These are phyloP conservation scores for Metschnikowia henanensis DNA, from an alignment of 805 yeast species.

Conservation along the genomic window DNA sequence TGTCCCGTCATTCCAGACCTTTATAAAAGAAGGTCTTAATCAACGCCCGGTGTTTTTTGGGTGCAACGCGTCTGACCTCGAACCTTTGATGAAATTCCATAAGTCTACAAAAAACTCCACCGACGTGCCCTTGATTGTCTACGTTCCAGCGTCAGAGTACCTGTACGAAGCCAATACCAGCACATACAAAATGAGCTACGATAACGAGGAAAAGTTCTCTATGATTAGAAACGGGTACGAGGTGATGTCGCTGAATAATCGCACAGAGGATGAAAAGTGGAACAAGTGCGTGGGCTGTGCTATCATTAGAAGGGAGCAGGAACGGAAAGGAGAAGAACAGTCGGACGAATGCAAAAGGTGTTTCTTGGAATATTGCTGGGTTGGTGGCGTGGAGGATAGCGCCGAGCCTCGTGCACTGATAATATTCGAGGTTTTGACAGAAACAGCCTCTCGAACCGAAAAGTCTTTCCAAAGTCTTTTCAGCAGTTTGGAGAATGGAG, in stretches of 20 bases:
- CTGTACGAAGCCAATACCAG: constrained; percentile 23
- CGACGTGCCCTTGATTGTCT: constrained; percentile 25
- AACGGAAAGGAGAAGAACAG: constrained; percentile 22
- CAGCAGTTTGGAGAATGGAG: too few species aligned
- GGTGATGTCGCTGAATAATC: constrained; percentile 20
- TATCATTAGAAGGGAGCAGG: constrained; percentile 25
- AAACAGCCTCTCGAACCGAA: not conserved
- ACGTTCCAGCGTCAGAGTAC: constrained; percentile 17
- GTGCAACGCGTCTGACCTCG: constrained; percentile 14
- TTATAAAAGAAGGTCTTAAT: constrained; percentile 6
- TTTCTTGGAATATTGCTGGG: constrained; percentile 25
- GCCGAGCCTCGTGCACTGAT: constrained; percentile 10
- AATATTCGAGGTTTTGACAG: not conserved
- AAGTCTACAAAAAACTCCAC: constrained; percentile 10
- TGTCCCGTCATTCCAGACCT: constrained; percentile 14
- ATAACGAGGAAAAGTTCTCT: constrained; percentile 16
- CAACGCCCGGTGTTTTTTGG: constrained; percentile 18
- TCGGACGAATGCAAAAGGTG: constrained; percentile 24
- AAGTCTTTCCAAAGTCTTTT: not conserved
- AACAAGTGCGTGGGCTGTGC: constrained; percentile 28
- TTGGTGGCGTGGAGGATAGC: constrained; percentile 18
- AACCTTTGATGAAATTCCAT: constrained; percentile 12
- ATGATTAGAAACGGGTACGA: constrained; percentile 24
- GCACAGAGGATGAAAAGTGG: constrained; percentile 22
- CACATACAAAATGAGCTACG: constrained; percentile 25